phyloP scores from a whole-genome alignment of 805 yeast species.

The Wickerhamomyces rabaulensis region DNA sequence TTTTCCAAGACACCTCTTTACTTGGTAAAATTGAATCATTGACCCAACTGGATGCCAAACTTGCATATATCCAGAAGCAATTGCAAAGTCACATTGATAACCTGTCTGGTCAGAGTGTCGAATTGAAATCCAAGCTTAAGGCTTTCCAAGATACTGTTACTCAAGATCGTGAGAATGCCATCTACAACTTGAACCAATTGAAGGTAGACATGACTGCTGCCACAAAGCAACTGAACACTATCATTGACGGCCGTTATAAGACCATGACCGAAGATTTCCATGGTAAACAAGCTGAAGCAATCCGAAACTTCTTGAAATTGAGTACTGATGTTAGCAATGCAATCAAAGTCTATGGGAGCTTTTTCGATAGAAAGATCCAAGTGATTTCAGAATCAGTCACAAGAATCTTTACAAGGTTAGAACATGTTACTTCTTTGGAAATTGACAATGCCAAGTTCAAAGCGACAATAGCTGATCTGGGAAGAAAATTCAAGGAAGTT shows the following conservation, averaged over 20 bases:
- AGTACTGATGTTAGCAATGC: neutral
- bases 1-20: neutral
- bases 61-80: neutral
- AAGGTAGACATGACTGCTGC: neutral
- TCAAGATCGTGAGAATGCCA: neutral
- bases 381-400: neutral
- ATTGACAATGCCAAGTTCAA: neutral
- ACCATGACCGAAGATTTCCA: neutral
- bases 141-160: neutral
- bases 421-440: neutral
- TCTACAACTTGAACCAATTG: neutral
- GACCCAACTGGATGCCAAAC: neutral
- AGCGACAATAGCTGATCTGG: neutral
- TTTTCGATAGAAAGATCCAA: neutral
- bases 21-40: neutral
- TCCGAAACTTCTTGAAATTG: neutral
- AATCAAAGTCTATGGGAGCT: neutral
- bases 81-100: neutral
- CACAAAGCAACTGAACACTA: neutral
- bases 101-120: neutral
- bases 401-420: neutral
- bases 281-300: neutral
- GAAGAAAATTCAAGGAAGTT: neutral
- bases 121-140: neutral
- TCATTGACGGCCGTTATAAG: neutral